Evolutionary conservation across 2,329 filamentous ascomycete species (phyloP), one percentile per base, ranked within the genome.

Genomic region (Neofusicoccum cordaticola): DNA sequence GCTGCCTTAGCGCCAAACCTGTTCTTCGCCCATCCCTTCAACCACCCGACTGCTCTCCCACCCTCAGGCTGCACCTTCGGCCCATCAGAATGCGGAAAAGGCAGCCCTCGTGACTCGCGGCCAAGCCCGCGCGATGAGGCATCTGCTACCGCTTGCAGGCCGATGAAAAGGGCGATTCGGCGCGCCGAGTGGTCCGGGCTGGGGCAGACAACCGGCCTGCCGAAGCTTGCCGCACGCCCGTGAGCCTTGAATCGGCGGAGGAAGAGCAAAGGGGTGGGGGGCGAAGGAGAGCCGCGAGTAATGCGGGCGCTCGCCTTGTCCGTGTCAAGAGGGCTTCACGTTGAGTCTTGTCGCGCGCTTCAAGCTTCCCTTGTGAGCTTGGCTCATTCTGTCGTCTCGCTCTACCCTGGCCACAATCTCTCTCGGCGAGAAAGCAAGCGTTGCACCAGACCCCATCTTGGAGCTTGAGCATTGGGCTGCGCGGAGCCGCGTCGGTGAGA

Each of bases 1-100:
- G 17, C 51, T 45, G 22, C 53, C 41, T 45, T 58, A 58, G 53
- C 39, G 15, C 53, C 39, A 56, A 56, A 41, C 52, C 37, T 56
- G 31, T 17, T 56, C 45, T 35, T 53, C 51, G 39, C 7, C 41
- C 22, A 34, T 27, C 37, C n/a, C 15, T 45, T 45, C 53, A 34
- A 19, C 22, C 37, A 19, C 39, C 4, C 19, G 17, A 3, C 37
- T 57, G 53, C 53, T 44, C 19, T 27, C 8, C 22, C 34, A 37
- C 42, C 52, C 17, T 27, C 51, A 17, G 35, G 50, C 31, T 12
- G 15, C 13, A 41, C 37, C 34, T 39, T 34, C n/a, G 35, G 35
- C 35, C 52, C 19, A 15, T 15, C 34, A 44, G 22, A 45, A 35
- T 51, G 19, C 47, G 22, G 47, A 13, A 34, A 12, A 17, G n/a